Percentiles rank a stretch among this genome's conserved stretches.
phyloP scores from a whole-genome alignment of 2,329 filamentous ascomycete genomes.

The Ascocoryne sarcoides region DNA sequence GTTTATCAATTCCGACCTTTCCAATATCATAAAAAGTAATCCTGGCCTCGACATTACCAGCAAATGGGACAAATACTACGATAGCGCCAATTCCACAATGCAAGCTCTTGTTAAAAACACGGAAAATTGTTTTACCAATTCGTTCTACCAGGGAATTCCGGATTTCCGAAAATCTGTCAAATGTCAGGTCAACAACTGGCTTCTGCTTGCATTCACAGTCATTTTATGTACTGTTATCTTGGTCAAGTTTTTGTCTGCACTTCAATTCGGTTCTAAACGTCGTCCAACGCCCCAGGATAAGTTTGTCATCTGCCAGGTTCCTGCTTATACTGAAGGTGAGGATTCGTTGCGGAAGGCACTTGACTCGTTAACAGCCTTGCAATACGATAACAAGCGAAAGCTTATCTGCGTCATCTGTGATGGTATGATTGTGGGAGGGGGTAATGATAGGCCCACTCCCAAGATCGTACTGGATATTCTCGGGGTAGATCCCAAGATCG shows the following conservation, averaged over 20 bases:
- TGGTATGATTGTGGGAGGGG: constrained; percentile 90
- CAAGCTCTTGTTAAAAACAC: constrained; percentile 50
- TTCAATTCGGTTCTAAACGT: constrained; percentile 88
- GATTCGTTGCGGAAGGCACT: constrained; percentile 87
- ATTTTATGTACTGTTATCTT: constrained; percentile 72
- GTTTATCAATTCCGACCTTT: constrained; percentile 64
- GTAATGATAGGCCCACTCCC: constrained; percentile 92
- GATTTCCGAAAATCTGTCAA: constrained; percentile 73
- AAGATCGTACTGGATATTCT: constrained; percentile 98
- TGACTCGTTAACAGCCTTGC: constrained; percentile 85
- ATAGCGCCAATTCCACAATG: constrained; percentile 41
- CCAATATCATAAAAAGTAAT: constrained; percentile 61
- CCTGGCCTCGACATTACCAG: constrained; percentile 71
- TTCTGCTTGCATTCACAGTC: constrained; percentile 80
- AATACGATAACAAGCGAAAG: constrained; percentile 98
- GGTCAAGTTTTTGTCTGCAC: constrained; percentile 83
- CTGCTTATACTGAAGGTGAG: constrained; percentile 96
- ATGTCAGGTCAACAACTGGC: constrained; percentile 86
- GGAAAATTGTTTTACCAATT: constrained; percentile 71
- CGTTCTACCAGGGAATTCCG: constrained; percentile 72
- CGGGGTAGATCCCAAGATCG: constrained; percentile 92
- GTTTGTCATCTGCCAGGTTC: constrained; percentile 98
- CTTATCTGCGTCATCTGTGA: constrained; percentile 95
- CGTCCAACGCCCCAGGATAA: constrained; percentile 90
- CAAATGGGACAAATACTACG: constrained; percentile 49